Percentiles rank a stretch among this genome's conserved stretches.
Evolutionary conservation across 2,329 filamentous ascomycete genomes (phyloP).

Genomic region (Neofusicoccum umdonicola): DNA sequence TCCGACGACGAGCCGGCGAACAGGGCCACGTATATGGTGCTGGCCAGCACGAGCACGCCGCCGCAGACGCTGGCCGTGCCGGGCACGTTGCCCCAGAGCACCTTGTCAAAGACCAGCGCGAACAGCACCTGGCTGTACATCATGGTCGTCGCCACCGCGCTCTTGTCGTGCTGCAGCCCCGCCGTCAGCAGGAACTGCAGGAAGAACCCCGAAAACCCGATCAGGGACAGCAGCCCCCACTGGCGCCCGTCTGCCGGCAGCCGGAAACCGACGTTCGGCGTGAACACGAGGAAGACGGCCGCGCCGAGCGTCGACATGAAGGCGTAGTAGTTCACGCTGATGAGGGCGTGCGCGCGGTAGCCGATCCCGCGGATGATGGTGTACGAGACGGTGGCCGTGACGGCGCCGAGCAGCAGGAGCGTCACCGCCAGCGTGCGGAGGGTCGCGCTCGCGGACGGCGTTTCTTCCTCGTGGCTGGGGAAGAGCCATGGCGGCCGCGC

Average conservation of each 20-base stretch:
- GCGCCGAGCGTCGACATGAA: slow-evolving; percentile 66
- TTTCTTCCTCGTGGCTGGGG: slow-evolving; percentile 25
- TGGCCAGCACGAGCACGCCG: slow-evolving; percentile 27
- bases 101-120: slow-evolving; percentile 59
- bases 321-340: slow-evolving; percentile 80
- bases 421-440: slow-evolving; percentile 68
- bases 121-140: slow-evolving; percentile 67
- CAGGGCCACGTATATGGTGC: slow-evolving; percentile 26
- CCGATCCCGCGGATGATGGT: slow-evolving; percentile 77
- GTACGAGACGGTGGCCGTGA: slow-evolving; percentile 70
- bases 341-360: slow-evolving; percentile 70
- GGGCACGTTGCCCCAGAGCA: slow-evolving; percentile 49
- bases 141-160: slow-evolving; percentile 59
- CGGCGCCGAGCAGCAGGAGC: slow-evolving; percentile 69
- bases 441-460: slow-evolving; percentile 47
- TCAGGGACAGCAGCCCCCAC: slow-evolving; percentile 65
- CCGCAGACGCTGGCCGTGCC: slow-evolving; percentile 26
- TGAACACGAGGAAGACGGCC: slow-evolving; percentile 52
- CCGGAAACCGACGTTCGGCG: slow-evolving; percentile 56
- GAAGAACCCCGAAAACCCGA: slow-evolving; percentile 71
- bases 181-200: slow-evolving; percentile 79
- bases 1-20: background rate
- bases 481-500: slow-evolving; percentile 65
- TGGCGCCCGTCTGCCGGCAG: slow-evolving; percentile 53
- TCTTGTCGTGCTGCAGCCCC: slow-evolving; percentile 68